Percentiles rank a stretch among this genome's conserved stretches.
phyloP scores from a whole-genome alignment of 208 protist genomes.

The Crithidia acanthocephali region DNA sequence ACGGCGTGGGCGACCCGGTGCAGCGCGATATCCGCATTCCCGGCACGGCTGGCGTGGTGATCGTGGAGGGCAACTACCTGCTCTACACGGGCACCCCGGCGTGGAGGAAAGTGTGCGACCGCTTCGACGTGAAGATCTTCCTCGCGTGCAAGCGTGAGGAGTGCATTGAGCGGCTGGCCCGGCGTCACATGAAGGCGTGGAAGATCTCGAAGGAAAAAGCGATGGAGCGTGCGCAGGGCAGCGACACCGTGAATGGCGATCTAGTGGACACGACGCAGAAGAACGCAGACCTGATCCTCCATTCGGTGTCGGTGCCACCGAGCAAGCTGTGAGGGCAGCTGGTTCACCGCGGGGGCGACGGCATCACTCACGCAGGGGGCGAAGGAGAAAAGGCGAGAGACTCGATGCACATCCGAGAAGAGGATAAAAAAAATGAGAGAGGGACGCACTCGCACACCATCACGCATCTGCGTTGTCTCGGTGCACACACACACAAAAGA shows the following conservation, averaged over 20 bases:
- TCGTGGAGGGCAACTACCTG: constrained; percentile 85
- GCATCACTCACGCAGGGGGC: no score
- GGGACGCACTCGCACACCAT: no score
- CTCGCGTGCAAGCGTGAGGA: constrained; percentile 44
- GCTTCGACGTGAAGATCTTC: constrained; percentile 72
- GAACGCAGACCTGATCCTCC: constrained; percentile 61
- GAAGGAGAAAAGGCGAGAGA: no score
- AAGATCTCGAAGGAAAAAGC: constrained; percentile 49
- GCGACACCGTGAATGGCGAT: constrained; percentile 76
- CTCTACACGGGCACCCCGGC: constrained; percentile 60
- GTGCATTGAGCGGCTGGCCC: constrained; percentile 57
- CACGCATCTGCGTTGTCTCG: no score
- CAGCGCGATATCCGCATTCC: constrained; percentile 54
- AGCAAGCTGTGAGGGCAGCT: constrained; percentile 27
- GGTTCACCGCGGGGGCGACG: no score
- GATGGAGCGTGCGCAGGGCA: constrained; percentile 63
- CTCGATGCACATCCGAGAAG: no score
- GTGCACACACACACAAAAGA: no score
- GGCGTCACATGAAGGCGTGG: constrained; percentile 79
- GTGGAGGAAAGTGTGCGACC: constrained; percentile 65
- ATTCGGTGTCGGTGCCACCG: constrained; percentile 42
- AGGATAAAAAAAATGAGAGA: no score
- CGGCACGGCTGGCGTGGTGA: constrained; percentile 49
- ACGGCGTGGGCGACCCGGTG: constrained; percentile 66
- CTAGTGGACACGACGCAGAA: constrained; percentile 58